These are phyloP conservation scores for Penicillium flavigenum DNA, from an alignment of 495 filamentous ascomycete genomes.

Conservation along the genomic window DNA sequence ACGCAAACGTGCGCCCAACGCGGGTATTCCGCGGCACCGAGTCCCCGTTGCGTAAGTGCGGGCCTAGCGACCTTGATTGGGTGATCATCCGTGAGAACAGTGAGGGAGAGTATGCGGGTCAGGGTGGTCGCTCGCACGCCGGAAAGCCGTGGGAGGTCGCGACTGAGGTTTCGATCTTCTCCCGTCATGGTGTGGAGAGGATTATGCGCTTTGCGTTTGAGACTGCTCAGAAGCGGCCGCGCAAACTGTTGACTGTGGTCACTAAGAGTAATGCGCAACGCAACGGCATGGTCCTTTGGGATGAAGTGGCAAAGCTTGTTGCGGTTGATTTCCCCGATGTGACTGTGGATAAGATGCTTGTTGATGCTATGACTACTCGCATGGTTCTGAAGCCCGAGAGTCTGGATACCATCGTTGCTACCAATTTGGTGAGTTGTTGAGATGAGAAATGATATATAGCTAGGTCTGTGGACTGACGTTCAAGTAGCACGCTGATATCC, in stretches of 20 bases:
- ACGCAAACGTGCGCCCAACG: constrained; percentile 58
- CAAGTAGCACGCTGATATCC: constrained; percentile 52
- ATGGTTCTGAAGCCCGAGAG: constrained; percentile 56
- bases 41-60: constrained; percentile 49
- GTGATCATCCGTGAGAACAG: constrained; percentile 59
- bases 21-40: constrained; percentile 47
- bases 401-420: constrained; percentile 57
- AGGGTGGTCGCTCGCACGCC: constrained; percentile 53
- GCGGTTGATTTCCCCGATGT: constrained; percentile 54
- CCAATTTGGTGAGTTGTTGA: constrained; percentile 45
- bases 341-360: constrained; percentile 56
- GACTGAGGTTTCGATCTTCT: constrained; percentile 57
- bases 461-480: constrained; percentile 1
- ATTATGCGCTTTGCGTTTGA: constrained; percentile 59
- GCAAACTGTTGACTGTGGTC: constrained; percentile 55
- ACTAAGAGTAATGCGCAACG: constrained; percentile 60
- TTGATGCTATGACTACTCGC: constrained; percentile 58
- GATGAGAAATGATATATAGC: not conserved
- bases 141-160: constrained; percentile 53
- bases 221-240: constrained; percentile 44
- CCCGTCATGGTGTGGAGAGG: constrained; percentile 51
- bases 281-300: constrained; percentile 60
- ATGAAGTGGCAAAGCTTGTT: constrained; percentile 49
- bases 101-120: constrained; percentile 58
- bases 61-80: constrained; percentile 49